A percentile compares a stretch with the other conserved stretches of the same genome.
These are phyloP conservation scores for Esteya vermicola DNA, from an alignment of 2,329 filamentous ascomycete species.

Conservation along the genomic window DNA sequence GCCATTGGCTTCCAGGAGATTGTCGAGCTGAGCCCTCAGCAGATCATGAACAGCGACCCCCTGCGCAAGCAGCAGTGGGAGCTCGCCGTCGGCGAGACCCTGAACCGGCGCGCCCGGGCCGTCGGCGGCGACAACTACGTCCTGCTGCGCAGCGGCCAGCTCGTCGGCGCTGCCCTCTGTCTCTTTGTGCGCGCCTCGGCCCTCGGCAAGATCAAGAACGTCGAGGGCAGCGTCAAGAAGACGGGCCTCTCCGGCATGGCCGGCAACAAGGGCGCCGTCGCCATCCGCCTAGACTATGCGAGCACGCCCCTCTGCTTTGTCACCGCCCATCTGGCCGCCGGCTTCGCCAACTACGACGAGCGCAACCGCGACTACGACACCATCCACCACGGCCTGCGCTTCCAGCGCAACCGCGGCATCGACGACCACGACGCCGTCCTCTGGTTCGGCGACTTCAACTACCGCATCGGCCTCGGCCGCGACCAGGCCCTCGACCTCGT, in stretches of 20 bases:
- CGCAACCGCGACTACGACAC: constrained; percentile 85
- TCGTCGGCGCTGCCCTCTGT: constrained; percentile 85
- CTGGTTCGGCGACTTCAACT: constrained; percentile 98
- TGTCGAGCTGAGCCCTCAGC: constrained; percentile 91
- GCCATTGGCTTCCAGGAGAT: constrained; percentile 95
- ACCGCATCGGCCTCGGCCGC: constrained; percentile 74
- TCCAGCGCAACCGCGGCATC: constrained; percentile 81
- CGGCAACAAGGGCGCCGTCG: constrained; percentile 94
- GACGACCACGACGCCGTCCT: constrained; percentile 81
- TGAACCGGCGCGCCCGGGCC: constrained; percentile 57
- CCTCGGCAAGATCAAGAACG: constrained; percentile 79
- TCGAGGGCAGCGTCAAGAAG: constrained; percentile 93
- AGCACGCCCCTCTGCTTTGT: constrained; percentile 91
- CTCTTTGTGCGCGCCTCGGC: constrained; percentile 75
- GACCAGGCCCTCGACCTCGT: constrained; percentile 67
- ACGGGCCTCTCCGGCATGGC: constrained; percentile 90
- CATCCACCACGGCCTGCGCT: constrained; percentile 74
- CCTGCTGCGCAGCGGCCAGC: constrained; percentile 75
- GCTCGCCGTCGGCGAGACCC: constrained; percentile 56
- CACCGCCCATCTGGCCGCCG: constrained; percentile 89
- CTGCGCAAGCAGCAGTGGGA: constrained; percentile 79
- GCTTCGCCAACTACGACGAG: constrained; percentile 94
- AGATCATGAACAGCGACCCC: constrained; percentile 98
- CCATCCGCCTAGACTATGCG: constrained; percentile 87
- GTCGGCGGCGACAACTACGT: constrained; percentile 69